Base-by-base conservation (phyloP, 257 asterid species). In the Perilla frutescens region DNA sequence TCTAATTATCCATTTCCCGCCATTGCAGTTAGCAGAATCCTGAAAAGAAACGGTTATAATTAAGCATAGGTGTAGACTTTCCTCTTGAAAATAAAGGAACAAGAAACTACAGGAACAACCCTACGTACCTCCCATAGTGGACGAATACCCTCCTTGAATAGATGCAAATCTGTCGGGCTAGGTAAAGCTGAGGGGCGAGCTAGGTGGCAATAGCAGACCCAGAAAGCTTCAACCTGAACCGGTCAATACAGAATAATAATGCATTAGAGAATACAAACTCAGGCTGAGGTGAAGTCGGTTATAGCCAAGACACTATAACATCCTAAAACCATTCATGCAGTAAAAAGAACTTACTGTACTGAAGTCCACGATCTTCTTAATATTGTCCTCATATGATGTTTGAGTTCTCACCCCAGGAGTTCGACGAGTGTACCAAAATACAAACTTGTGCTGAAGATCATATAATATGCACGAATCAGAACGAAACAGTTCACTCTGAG, bases 1-100 rank as follows among this genome's bases (percentile, higher is more conserved):
- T 74, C 99, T 89, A 83, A 95, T 87, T 54, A 90, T 95, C 99
- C 98, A 95, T 76, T 95, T 95, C 54, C 99, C 99, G 55, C 99
- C 99, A 77, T 83, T 86, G 88, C 93, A 88, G 77, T 95, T 95
- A 40, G 98, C 99, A 81, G 94, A 84, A 82, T 95, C 99, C 99
- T 95, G 86, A 69, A 6, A 39, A 60, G 56, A 67, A 15, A 72
- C 6, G 6, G 10, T n/a, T 12, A 73, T 6, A 51, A 54, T 49
- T 34, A 26, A 73, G 14, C 13, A 39, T 3, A n/a, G 0, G 56
- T 5, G 9, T 14, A 60, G 13, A 34, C 8, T 15, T 13, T 13
- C 53, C 68, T 32, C 73, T 34, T 26, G 54, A 76, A 74, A 9
- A 74, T 32, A 76, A 29, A 66, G 61, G 72, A 57, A 68, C 47